A percentile compares a stretch with the other conserved stretches of the same genome.
Conservation (phyloP, 148 eudicot species). For the Spergularia marina region DNA sequence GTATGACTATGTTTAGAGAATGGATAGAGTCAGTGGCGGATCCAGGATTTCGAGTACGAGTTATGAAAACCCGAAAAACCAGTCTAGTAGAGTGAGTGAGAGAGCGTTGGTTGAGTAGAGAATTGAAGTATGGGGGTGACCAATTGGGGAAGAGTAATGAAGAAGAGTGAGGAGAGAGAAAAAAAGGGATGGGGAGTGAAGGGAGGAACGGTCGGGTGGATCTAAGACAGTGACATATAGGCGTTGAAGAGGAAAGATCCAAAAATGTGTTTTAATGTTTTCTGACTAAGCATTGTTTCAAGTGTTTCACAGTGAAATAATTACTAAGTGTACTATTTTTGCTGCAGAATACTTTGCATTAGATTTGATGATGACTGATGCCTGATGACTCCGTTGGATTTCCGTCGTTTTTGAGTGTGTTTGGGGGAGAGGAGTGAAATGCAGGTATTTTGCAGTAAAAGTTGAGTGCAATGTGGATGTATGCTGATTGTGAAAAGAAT, state of each 20-base stretch:
- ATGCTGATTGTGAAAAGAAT: not conserved
- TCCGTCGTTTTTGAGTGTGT: not conserved
- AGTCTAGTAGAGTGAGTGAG: no score
- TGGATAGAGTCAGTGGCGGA: not conserved
- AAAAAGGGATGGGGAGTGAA: not conserved
- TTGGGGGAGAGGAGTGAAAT: not conserved
- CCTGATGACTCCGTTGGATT: not conserved
- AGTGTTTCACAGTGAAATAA: not conserved
- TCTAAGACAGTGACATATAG: conserved; percentile 18
- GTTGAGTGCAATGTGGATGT: not conserved
- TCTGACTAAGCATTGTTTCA: conserved; percentile 3
- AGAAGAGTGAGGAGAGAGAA: not conserved
- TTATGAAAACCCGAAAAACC: no score
- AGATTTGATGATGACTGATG: conserved; percentile 8
- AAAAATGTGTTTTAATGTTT: conserved; percentile 20
- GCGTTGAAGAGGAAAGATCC: conserved; percentile 14
- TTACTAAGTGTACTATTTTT: not conserved
- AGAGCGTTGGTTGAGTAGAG: no score
- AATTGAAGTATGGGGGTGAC: not conserved
- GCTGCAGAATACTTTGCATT: not conserved
- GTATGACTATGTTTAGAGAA: no score
- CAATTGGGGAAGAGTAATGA: not conserved
- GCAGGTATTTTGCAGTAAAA: conserved; percentile 4
- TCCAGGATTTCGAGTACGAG: not conserved
- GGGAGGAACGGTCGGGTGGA: conserved; percentile 33